Evolutionary conservation across 1,284 basidiomycete genomes (phyloP).

Genomic region (Vanrija humicola): DNA sequence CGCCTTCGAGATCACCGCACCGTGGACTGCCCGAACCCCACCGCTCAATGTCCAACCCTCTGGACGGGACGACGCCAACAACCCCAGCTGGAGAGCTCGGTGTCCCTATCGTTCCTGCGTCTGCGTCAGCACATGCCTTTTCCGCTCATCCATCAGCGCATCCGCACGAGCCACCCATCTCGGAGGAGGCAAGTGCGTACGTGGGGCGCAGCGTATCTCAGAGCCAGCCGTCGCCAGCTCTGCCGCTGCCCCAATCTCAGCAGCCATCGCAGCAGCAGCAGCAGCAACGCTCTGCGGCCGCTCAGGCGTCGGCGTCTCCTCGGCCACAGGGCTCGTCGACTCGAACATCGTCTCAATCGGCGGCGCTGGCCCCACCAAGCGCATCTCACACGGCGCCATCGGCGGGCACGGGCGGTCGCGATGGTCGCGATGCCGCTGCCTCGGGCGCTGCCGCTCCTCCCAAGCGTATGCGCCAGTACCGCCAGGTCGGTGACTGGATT

Average conservation of each 20-base stretch:
- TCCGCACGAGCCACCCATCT: constrained; percentile 39
- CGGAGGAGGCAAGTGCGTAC: constrained; percentile 27
- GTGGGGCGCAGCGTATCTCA: constrained; percentile 11
- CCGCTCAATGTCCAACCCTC: constrained; percentile 17
- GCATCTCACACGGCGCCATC: background rate
- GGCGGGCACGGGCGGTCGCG: background rate
- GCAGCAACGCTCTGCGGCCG: background rate
- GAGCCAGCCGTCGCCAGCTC: background rate
- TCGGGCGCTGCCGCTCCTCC: background rate
- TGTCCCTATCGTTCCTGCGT: constrained; percentile 8
- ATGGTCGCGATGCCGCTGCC: background rate
- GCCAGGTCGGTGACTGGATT: constrained; percentile 79
- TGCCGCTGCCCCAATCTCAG: too few relatives aligned
- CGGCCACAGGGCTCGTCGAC: background rate
- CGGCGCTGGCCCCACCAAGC: background rate
- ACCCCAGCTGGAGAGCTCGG: background rate
- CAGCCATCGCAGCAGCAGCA: too few relatives aligned
- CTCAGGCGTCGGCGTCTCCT: background rate
- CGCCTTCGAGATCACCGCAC: constrained; percentile 39
- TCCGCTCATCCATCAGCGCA: constrained; percentile 18
- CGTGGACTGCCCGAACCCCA: constrained; percentile 21
- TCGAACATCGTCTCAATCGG: background rate
- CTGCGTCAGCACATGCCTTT: constrained; percentile 15
- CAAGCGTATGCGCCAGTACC: constrained; percentile 27
- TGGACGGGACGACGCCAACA: constrained; percentile 5